A percentile compares a stretch with the other conserved stretches of the same genome.
Evolutionary conservation across 371 early-diverging fungal species (phyloP).

Genomic region (Mucor lusitanicus): DNA sequence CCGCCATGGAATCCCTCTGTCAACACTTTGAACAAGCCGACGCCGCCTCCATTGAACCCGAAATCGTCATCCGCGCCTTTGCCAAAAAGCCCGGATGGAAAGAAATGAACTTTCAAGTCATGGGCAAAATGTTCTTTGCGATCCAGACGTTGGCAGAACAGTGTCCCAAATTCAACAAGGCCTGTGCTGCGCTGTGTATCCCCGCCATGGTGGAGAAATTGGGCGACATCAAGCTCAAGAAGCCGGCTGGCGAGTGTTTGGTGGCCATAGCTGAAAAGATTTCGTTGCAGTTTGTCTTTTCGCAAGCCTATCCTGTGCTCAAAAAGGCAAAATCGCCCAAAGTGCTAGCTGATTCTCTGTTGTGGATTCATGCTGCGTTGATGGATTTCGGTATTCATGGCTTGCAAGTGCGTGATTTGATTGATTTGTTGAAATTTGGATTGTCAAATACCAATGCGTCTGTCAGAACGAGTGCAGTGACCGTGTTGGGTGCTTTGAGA

Average conservation of each 20-base stretch:
- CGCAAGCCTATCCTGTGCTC: slow-evolving; percentile 75
- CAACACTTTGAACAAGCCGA: slow-evolving; percentile 58
- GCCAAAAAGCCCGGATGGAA: slow-evolving; percentile 91
- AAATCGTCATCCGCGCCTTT: slow-evolving; percentile 80
- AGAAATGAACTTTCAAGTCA: slow-evolving; percentile 94
- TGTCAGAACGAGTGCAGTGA: slow-evolving; percentile 80
- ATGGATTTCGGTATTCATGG: slow-evolving; percentile 89
- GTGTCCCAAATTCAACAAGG: slow-evolving; percentile 66
- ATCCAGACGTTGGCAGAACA: slow-evolving; percentile 70
- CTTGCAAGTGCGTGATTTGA: slow-evolving; percentile 73
- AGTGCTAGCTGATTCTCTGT: slow-evolving; percentile 79
- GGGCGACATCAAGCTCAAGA: slow-evolving; percentile 92
- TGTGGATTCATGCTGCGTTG: slow-evolving; percentile 80
- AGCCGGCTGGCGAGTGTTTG: slow-evolving; percentile 79
- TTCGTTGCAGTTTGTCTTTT: slow-evolving; percentile 80
- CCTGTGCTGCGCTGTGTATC: slow-evolving; percentile 74
- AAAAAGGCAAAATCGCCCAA: slow-evolving; percentile 89
- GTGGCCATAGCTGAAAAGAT: slow-evolving; percentile 72
- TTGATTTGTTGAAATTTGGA: slow-evolving; percentile 80
- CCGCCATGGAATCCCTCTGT: slow-evolving; percentile 78
- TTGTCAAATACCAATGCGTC: slow-evolving; percentile 82
- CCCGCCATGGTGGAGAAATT: slow-evolving; percentile 83
- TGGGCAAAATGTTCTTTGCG: slow-evolving; percentile 63
- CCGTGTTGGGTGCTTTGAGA: slow-evolving; percentile 78
- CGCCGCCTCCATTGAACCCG: slow-evolving; percentile 67